Evolutionary conservation across 179 eudicot species (phyloP).

Genomic region (Corrigiola litoralis): DNA sequence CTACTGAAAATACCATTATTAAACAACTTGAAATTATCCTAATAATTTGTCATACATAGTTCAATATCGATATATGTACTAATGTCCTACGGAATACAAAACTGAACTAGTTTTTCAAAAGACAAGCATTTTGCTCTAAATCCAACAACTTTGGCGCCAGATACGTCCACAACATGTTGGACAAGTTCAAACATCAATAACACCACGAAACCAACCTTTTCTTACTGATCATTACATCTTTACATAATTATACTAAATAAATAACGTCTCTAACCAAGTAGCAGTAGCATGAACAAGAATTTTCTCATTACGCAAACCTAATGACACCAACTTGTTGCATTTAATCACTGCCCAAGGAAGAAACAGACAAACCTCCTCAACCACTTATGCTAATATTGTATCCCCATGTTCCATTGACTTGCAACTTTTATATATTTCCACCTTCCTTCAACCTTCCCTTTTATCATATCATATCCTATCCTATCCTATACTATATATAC

Average conservation of each 20-base stretch:
- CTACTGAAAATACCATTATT: no score
- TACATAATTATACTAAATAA: no score
- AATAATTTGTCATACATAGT: no score
- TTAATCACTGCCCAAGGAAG: constrained; percentile 4
- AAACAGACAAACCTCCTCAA: constrained; percentile 24
- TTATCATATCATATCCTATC: background rate
- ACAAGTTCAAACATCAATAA: constrained; percentile 22
- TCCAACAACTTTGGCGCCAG: background rate
- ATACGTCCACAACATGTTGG: constrained; percentile 10
- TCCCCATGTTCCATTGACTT: constrained; percentile 13
- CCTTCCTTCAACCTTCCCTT: constrained; percentile 11
- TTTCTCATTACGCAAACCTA: constrained; percentile 19
- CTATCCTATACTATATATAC: background rate
- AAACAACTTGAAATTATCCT: no score
- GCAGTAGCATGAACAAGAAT: background rate
- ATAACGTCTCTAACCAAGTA: constrained; percentile 2
- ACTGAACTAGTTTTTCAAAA: no score
- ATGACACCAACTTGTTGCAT: constrained; percentile 22
- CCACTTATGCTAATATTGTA: constrained; percentile 20
- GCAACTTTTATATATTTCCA: constrained; percentile 13
- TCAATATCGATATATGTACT: no score
- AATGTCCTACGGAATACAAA: no score
- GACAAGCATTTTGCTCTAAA: background rate
- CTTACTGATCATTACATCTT: background rate
- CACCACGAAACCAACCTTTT: constrained; percentile 30